These are phyloP conservation scores for Allium cepa DNA, from an alignment of 106 monocot species.

Conservation along the genomic window DNA sequence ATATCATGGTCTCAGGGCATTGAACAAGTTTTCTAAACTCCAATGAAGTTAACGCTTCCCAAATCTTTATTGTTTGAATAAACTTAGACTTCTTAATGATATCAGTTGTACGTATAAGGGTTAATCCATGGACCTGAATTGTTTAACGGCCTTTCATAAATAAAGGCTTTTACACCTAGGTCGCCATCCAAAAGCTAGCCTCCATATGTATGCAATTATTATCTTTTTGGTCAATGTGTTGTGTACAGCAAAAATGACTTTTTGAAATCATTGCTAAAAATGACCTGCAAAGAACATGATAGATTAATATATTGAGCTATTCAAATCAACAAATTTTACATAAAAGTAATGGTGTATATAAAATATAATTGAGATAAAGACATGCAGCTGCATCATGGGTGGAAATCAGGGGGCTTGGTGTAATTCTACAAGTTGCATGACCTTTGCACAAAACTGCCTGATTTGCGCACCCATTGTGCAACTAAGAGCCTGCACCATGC, in stretches of 20 bases:
- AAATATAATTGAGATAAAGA: neutral
- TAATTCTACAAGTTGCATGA: too few species aligned
- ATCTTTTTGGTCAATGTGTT: neutral
- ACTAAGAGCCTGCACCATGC: too few species aligned
- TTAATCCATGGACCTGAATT: slow-evolving; percentile 3
- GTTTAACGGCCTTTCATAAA: neutral
- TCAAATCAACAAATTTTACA: neutral
- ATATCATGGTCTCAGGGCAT: neutral
- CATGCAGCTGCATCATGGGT: neutral
- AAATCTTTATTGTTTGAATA: slow-evolving; percentile 4
- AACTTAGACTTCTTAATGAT: neutral
- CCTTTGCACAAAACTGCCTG: too few species aligned
- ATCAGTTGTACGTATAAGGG: neutral
- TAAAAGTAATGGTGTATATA: neutral
- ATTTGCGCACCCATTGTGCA: too few species aligned
- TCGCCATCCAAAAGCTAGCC: slow-evolving; percentile 1
- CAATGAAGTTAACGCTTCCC: neutral
- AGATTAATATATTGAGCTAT: neutral
- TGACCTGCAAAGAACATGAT: neutral
- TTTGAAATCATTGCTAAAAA: slow-evolving; percentile 3
- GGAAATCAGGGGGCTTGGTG: neutral
- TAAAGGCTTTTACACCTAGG: slow-evolving; percentile 1
- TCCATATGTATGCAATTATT: slow-evolving; percentile 1
- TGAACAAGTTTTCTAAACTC: neutral
- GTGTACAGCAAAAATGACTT: slow-evolving; percentile 1